Percentiles rank a stretch among this genome's conserved stretches.
Conservation (phyloP, 768 basidiomycete species). For the Naganishia onofrii region DNA sequence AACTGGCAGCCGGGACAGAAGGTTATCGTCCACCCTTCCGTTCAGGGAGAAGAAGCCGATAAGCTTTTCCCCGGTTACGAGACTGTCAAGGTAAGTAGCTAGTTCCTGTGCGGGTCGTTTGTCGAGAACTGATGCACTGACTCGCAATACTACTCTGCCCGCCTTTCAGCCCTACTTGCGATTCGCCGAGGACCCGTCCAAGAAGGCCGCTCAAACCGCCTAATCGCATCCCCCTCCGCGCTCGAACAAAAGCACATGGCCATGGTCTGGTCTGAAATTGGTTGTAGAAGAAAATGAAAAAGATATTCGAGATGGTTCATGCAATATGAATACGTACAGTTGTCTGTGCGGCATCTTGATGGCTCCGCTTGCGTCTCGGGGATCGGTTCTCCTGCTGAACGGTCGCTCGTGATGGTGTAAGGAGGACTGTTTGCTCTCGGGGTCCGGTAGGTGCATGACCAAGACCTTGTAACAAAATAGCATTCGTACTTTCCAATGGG, state of each 20-base stretch:
- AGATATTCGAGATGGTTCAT: too few relatives aligned
- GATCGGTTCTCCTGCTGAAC: too few relatives aligned
- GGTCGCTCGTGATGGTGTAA: too few relatives aligned
- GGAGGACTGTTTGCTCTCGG: too few relatives aligned
- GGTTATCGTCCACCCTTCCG: slow-evolving; percentile 76
- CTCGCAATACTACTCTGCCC: slow-evolving; percentile 12
- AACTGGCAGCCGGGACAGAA: slow-evolving; percentile 94
- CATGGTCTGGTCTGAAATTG: background rate
- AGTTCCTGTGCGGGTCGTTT: slow-evolving; percentile 2
- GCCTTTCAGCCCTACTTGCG: slow-evolving; percentile 74
- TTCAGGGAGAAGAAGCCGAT: slow-evolving; percentile 77
- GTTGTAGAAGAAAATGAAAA: too few relatives aligned
- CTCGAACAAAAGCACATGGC: background rate
- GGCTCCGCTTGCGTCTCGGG: too few relatives aligned
- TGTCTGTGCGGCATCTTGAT: too few relatives aligned
- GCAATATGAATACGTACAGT: too few relatives aligned
- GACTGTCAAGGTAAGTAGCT: slow-evolving; percentile 66
- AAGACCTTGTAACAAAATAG: too few relatives aligned
- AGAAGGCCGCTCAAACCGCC: slow-evolving; percentile 10
- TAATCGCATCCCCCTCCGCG: background rate
- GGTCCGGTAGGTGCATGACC: too few relatives aligned
- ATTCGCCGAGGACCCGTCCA: slow-evolving; percentile 52
- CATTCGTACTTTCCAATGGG: too few relatives aligned
- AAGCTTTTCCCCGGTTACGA: slow-evolving; percentile 80
- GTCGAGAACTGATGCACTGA: background rate